phyloP scores from a whole-genome alignment of 371 early-diverging fungal species.

The Rhizomucor miehei region DNA sequence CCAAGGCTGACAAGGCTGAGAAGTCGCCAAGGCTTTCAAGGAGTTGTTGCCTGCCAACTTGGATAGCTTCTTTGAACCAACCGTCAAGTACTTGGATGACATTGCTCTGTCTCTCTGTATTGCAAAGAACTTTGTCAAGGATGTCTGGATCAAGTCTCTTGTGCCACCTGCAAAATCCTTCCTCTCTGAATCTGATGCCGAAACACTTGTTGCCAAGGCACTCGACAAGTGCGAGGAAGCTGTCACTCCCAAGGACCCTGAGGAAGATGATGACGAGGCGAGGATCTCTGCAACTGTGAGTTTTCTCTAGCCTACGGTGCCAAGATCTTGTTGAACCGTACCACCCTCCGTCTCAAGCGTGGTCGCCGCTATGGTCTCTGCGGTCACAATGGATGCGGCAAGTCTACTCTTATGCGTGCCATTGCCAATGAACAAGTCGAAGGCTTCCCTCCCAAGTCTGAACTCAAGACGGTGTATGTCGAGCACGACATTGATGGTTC shows the following conservation, averaged over 20 bases:
- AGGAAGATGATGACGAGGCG: slow-evolving; percentile 70
- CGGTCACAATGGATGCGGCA: slow-evolving; percentile 86
- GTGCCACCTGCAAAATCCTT: slow-evolving; percentile 22
- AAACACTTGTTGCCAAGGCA: slow-evolving; percentile 28
- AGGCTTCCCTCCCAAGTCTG: slow-evolving; percentile 74
- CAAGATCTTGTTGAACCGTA: slow-evolving; percentile 78
- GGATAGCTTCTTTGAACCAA: slow-evolving; percentile 24
- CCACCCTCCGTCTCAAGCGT: slow-evolving; percentile 69
- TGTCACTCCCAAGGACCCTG: slow-evolving; percentile 39
- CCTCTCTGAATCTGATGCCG: slow-evolving; percentile 22
- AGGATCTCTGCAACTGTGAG: slow-evolving; percentile 77
- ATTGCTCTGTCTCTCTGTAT: slow-evolving; percentile 35
- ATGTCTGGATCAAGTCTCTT: slow-evolving; percentile 39
- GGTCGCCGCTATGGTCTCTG: slow-evolving; percentile 81
- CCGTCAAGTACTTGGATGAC: slow-evolving; percentile 31
- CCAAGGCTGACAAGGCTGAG: slow-evolving; percentile 44
- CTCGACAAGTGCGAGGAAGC: slow-evolving; percentile 42
- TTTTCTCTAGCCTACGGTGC: slow-evolving; percentile 83
- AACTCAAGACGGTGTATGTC: slow-evolving; percentile 67
- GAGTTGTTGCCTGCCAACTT: slow-evolving; percentile 38
- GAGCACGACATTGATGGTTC: slow-evolving; percentile 78
- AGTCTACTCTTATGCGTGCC: slow-evolving; percentile 84
- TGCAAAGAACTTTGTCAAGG: slow-evolving; percentile 33
- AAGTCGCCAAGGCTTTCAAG: slow-evolving; percentile 35
- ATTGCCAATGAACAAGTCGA: slow-evolving; percentile 72